A percentile compares a stretch with the other conserved stretches of the same genome.
phyloP scores from a whole-genome alignment of 2,329 filamentous ascomycete species.

The Cladosporium oxysporum region DNA sequence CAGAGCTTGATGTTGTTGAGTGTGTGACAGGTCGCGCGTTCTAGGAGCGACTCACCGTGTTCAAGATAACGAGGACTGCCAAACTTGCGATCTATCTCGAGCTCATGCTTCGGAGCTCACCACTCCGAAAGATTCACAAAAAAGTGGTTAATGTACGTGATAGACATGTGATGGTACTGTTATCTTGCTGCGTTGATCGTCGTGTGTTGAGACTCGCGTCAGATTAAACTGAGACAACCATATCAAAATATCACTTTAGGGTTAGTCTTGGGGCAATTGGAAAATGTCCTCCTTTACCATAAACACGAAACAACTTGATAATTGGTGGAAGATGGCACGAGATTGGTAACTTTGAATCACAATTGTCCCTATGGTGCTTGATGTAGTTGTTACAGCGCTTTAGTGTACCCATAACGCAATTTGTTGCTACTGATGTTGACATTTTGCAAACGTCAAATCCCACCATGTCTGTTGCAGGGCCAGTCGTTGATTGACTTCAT shows the following conservation, averaged over 20 bases:
- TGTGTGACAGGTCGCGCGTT: background rate
- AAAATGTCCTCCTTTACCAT: background rate
- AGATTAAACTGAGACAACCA: background rate
- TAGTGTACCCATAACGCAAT: background rate
- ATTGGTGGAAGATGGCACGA: no score
- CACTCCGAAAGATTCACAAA: background rate
- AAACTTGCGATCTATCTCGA: background rate
- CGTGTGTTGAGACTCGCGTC: background rate
- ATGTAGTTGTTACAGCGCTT: background rate
- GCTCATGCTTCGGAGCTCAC: background rate
- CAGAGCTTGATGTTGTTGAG: background rate
- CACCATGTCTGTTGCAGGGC: no score
- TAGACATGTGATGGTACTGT: background rate
- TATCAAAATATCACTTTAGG: background rate
- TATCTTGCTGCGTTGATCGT: background rate
- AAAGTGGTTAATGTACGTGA: background rate
- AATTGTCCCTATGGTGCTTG: no score
- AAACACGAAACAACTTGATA: background rate
- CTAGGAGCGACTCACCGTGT: background rate
- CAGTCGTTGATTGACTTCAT: no score
- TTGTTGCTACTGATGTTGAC: background rate
- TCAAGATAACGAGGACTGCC: background rate
- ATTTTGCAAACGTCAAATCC: no score
- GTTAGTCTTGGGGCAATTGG: background rate
- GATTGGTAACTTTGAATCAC: background rate